Evolutionary conservation across 2,329 filamentous ascomycete species (phyloP).

Genomic region (Metarhizium humberi): DNA sequence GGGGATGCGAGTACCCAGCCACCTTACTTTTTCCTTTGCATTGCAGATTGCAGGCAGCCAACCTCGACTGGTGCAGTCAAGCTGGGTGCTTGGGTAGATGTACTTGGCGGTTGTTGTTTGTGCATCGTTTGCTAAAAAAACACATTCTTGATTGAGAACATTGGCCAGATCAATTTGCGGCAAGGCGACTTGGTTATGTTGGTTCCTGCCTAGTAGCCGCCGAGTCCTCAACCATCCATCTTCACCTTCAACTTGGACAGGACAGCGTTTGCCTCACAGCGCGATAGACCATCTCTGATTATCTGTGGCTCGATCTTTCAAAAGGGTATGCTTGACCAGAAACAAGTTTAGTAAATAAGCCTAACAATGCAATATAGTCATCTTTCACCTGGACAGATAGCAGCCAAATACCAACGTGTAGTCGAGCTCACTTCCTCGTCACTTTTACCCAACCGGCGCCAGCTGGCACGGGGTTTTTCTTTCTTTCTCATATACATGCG

Average conservation of each 20-base stretch:
- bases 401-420: not conserved
- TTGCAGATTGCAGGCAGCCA: not conserved
- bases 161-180: no score
- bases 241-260: not conserved
- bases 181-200: not conserved
- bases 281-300: no score
- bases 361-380: no score
- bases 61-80: not conserved
- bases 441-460: not conserved
- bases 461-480: not conserved
- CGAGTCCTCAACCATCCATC: not conserved
- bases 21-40: slow-evolving; percentile 1
- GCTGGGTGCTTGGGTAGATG: not conserved
- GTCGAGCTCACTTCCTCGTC: not conserved
- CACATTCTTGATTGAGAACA: no score
- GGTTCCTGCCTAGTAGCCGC: not conserved
- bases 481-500: not conserved
- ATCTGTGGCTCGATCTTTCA: no score
- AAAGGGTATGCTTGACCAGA: no score
- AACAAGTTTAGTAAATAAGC: no score
- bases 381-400: not conserved
- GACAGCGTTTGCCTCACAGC: no score
- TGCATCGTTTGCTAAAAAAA: no score
- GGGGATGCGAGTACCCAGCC: slow-evolving; percentile 4
- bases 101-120: no score